Conservation (phyloP, 2,329 filamentous ascomycete species). For the Ceratocystis variospora region DNA sequence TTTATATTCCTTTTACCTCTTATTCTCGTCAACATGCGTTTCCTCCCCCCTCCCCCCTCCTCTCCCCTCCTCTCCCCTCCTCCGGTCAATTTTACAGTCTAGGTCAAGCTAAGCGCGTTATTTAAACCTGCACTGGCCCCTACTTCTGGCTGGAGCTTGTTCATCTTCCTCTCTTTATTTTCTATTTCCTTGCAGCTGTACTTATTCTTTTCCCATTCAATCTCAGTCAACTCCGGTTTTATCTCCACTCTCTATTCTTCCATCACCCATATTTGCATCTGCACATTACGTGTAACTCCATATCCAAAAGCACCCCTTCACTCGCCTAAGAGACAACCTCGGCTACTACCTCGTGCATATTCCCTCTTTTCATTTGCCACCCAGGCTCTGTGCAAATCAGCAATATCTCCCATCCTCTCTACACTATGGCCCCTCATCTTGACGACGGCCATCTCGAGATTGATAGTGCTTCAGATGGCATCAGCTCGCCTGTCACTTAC, state of each 20-base stretch:
- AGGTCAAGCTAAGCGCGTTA: neutral
- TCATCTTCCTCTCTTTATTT: slow-evolving; percentile 3
- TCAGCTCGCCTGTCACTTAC: slow-evolving; percentile 12
- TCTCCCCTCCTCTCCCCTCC: neutral
- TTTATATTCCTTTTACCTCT: neutral
- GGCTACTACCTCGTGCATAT: neutral
- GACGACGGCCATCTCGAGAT: slow-evolving; percentile 17
- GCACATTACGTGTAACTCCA: neutral
- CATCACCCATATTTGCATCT: neutral
- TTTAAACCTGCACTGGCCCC: slow-evolving; percentile 10
- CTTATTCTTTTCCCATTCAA: neutral
- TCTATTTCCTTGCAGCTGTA: neutral
- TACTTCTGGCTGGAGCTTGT: slow-evolving; percentile 2
- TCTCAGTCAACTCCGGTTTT: neutral
- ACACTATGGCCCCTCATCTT: slow-evolving; percentile 21
- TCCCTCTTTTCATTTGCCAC: neutral
- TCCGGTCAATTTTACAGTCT: neutral
- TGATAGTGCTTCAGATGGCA: slow-evolving; percentile 9
- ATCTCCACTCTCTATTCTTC: neutral
- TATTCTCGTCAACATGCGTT: neutral
- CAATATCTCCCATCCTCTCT: neutral
- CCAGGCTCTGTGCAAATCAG: neutral
- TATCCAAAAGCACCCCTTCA: neutral
- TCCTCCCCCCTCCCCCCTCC: neutral
- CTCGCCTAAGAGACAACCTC: neutral